phyloP scores from a whole-genome alignment of 768 basidiomycete genomes.

The Lactifluus subvellereus region DNA sequence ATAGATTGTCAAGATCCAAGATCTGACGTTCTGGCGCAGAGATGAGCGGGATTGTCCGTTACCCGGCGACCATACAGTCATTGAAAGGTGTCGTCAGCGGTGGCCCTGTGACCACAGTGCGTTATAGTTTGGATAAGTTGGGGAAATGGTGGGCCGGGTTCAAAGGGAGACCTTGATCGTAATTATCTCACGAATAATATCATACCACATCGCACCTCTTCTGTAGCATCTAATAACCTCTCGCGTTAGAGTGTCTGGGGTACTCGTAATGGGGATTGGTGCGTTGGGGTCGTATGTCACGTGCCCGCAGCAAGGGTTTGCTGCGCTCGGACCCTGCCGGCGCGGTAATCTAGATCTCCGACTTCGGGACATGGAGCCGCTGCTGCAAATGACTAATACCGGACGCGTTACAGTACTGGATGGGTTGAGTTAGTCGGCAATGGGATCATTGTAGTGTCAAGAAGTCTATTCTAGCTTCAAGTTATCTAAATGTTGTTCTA shows the following conservation, averaged over 20 bases:
- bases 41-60: conserved; percentile 69
- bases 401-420: conserved; percentile 59
- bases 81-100: conserved; percentile 83
- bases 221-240: background rate
- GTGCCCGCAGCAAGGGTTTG: no score
- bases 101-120: conserved; percentile 70
- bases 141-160: conserved; percentile 67
- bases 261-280: background rate
- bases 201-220: background rate
- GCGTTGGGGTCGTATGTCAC: no score
- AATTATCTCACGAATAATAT: conserved; percentile 3
- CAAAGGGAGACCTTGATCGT: background rate
- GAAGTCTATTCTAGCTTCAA: background rate
- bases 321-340: no score
- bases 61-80: conserved; percentile 79
- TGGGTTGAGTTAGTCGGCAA: conserved; percentile 37
- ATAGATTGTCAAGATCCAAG: background rate
- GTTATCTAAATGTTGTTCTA: background rate
- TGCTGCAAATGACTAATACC: no score
- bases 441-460: background rate
- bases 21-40: conserved; percentile 39
- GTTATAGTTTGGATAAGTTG: conserved; percentile 72
- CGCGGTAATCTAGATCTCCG: no score
- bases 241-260: conserved; percentile 1
- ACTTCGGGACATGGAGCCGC: no score